Conservation (phyloP, 2,329 filamentous ascomycete species). For the Decorospora gaudefroyi region DNA sequence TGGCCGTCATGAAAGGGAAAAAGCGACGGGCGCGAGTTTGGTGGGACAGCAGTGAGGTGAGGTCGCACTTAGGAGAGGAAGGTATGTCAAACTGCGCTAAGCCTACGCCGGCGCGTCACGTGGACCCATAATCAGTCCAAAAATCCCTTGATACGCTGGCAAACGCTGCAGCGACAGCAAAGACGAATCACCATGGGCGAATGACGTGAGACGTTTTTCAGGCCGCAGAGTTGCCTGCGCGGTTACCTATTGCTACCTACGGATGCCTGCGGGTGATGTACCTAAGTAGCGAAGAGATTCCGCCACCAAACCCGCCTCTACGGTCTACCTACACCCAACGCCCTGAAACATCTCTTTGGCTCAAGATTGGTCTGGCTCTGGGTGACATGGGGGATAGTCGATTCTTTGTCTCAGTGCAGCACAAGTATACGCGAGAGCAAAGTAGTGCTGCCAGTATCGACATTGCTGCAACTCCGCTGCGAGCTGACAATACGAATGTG, state of each 20-base stretch:
- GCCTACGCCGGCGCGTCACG: constrained; percentile 22
- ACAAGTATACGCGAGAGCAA: constrained; percentile 5
- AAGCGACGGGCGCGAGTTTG: constrained; percentile 27
- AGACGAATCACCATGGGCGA: constrained; percentile 21
- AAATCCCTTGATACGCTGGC: constrained; percentile 4
- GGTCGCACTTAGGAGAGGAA: constrained; percentile 22
- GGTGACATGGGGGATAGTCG: constrained; percentile 7
- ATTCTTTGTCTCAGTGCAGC: background rate
- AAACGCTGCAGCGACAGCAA: constrained; percentile 13
- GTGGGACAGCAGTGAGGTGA: constrained; percentile 21
- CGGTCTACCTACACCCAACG: too few species aligned
- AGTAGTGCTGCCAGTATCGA: background rate
- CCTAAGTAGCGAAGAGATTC: constrained; percentile 21
- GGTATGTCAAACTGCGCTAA: constrained; percentile 19
- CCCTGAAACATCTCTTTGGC: constrained; percentile 22
- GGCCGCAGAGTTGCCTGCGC: constrained; percentile 23
- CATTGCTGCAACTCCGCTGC: background rate
- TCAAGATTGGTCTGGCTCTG: constrained; percentile 12
- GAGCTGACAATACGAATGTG: too few species aligned
- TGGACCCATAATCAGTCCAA: constrained; percentile 14
- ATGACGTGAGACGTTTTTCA: constrained; percentile 8
- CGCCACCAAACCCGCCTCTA: constrained; percentile 18
- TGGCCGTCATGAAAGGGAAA: constrained; percentile 37
- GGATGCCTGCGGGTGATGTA: constrained; percentile 42
- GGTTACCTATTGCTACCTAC: constrained; percentile 35